Evolutionary conservation across 2,329 filamentous ascomycete genomes (phyloP).

Genomic region (Thermomyces lanuginosus): DNA sequence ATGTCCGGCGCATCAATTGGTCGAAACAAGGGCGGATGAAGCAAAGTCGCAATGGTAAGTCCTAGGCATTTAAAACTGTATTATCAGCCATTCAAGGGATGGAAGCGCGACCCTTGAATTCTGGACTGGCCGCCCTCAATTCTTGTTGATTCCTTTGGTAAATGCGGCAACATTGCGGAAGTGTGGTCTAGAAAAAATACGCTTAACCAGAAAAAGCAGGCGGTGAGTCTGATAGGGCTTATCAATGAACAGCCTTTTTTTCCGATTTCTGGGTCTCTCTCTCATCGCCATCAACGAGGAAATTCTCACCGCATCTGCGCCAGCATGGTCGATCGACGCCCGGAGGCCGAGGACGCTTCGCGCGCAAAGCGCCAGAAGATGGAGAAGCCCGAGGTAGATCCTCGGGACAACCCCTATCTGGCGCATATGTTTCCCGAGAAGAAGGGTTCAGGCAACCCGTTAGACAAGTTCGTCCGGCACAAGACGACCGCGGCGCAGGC

Average conservation of each 20-base stretch:
- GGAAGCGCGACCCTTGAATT: no score
- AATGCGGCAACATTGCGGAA: no score
- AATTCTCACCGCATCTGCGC: constrained; percentile 1
- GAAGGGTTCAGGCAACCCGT: constrained; percentile 24
- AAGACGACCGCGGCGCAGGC: constrained; percentile 65
- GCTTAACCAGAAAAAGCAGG: no score
- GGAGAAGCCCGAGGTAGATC: constrained; percentile 32
- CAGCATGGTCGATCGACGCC: constrained; percentile 42
- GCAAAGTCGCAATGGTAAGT: no score
- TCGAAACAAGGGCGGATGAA: no score
- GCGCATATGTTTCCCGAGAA: constrained; percentile 63
- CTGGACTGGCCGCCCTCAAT: no score
- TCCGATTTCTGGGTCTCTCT: constrained; percentile 2
- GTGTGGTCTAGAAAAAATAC: no score
- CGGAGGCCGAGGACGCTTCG: constrained; percentile 33
- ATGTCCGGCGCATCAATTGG: no score
- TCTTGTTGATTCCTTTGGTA: no score
- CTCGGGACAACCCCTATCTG: constrained; percentile 66
- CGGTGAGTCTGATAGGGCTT: no score
- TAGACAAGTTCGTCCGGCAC: constrained; percentile 58
- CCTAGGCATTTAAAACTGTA: no score
- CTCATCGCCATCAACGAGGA: constrained; percentile 1
- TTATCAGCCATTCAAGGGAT: no score
- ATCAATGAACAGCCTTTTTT: constrained; percentile 11
- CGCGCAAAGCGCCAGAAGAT: constrained; percentile 42